These are phyloP conservation scores for Castanopsis chinensis DNA, from an alignment of 306 rosid species.

Conservation along the genomic window DNA sequence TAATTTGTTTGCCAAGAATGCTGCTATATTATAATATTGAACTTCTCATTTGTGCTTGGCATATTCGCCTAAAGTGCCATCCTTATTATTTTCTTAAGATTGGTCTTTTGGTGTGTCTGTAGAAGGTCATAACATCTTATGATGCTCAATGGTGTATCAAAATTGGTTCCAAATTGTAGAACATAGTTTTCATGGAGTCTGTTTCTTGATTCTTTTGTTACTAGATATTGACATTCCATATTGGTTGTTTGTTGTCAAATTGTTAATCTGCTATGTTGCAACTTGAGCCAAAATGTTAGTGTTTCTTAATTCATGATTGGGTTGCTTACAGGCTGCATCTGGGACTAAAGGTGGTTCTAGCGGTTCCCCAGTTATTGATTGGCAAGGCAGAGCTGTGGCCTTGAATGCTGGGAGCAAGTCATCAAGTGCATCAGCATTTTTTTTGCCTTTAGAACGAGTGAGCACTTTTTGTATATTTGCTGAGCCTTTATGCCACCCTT, in stretches of 20 bases:
- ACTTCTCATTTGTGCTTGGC: background rate
- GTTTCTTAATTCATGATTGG: constrained; percentile 25
- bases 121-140: background rate
- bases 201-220: background rate
- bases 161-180: background rate
- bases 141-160: background rate
- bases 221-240: background rate
- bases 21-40: background rate
- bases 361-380: constrained; percentile 97
- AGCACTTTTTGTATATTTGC: constrained; percentile 35
- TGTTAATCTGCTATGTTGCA: background rate
- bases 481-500: constrained; percentile 19
- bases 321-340: constrained; percentile 80
- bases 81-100: background rate
- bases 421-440: constrained; percentile 92
- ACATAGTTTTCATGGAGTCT: background rate
- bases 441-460: constrained; percentile 88
- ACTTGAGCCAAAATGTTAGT: background rate
- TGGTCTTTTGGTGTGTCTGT: background rate
- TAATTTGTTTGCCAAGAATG: background rate
- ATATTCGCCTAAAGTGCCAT: background rate
- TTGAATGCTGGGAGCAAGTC: constrained; percentile 98
- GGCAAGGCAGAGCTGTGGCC: constrained; percentile 93
- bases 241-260: background rate
- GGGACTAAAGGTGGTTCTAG: constrained; percentile 99